These are phyloP conservation scores for Endogone sp. DNA, from an alignment of 192 early-diverging fungal species.

Conservation along the genomic window DNA sequence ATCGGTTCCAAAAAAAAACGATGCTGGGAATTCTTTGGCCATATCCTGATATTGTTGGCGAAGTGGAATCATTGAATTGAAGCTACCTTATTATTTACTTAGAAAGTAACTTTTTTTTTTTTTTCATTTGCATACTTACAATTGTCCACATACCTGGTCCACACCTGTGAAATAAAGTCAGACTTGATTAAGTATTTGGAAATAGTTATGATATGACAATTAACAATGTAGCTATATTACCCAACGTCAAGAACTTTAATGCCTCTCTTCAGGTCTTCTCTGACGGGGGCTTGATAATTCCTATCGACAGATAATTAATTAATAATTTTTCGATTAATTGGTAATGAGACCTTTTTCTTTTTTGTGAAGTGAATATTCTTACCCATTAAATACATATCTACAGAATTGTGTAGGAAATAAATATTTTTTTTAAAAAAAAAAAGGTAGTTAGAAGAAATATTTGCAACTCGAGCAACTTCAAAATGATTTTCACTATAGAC, in stretches of 20 bases:
- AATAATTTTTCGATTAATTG: too few relatives aligned
- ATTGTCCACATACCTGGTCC: not conserved
- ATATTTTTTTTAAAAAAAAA: too few relatives aligned
- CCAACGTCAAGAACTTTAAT: not conserved
- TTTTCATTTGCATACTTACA: not conserved
- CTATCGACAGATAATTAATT: too few relatives aligned
- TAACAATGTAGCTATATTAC: too few relatives aligned
- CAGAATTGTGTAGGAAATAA: too few relatives aligned
- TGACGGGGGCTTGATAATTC: not conserved
- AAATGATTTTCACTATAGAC: too few relatives aligned
- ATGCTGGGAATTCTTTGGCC: not conserved
- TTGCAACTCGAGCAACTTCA: not conserved
- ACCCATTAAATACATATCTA: not conserved
- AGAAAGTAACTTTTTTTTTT: not conserved
- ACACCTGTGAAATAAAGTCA: not conserved
- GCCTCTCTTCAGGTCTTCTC: not conserved
- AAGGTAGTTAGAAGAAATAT: too few relatives aligned
- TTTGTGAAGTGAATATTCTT: too few relatives aligned
- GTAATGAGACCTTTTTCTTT: too few relatives aligned
- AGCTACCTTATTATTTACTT: too few relatives aligned
- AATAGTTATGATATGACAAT: too few relatives aligned
- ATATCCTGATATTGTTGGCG: not conserved
- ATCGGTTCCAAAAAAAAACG: not conserved
- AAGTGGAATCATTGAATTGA: too few relatives aligned
- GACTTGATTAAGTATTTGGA: not conserved